These are phyloP conservation scores for Phytophthora agathidicida DNA, from an alignment of 352 stramenopile genomes.

Conservation along the genomic window DNA sequence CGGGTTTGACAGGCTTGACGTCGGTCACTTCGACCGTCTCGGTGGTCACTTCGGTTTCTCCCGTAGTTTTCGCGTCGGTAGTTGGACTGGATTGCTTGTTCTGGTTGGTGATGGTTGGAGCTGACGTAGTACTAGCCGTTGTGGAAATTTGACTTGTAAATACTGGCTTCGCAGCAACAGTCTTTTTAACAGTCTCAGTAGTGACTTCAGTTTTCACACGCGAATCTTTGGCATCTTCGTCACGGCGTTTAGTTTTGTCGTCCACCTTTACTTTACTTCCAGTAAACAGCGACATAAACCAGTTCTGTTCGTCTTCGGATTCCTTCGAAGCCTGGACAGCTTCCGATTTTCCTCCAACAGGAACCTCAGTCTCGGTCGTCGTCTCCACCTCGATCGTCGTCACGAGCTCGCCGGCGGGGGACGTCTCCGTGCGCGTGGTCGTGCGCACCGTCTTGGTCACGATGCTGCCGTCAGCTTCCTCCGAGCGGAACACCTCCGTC, in stretches of 20 bases:
- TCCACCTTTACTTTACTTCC: background rate
- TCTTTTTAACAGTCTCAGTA: background rate
- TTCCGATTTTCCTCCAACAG: background rate
- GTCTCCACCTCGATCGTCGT: slow-evolving; percentile 13
- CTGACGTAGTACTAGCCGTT: no score
- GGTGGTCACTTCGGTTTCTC: slow-evolving; percentile 7
- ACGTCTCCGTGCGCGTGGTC: slow-evolving; percentile 6
- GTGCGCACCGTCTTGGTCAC: slow-evolving; percentile 8
- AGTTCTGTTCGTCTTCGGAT: slow-evolving; percentile 7
- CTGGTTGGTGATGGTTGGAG: no score
- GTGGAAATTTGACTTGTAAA: no score
- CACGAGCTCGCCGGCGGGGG: slow-evolving; percentile 2
- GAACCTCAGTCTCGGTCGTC: slow-evolving; percentile 16
- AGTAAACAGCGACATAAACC: slow-evolving; percentile 24
- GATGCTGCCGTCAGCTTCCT: slow-evolving; percentile 6
- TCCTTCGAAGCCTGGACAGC: background rate
- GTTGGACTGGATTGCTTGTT: no score
- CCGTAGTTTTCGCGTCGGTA: slow-evolving; percentile 2
- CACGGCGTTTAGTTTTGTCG: background rate
- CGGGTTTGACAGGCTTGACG: background rate
- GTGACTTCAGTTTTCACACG: slow-evolving; percentile 1
- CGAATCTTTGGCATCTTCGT: background rate
- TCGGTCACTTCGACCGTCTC: slow-evolving; percentile 13
- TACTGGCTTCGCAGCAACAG: no score
- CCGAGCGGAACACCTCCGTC: slow-evolving; percentile 11